phyloP scores from a whole-genome alignment of 805 yeast species.

The Wickerhamomyces mucosus region DNA sequence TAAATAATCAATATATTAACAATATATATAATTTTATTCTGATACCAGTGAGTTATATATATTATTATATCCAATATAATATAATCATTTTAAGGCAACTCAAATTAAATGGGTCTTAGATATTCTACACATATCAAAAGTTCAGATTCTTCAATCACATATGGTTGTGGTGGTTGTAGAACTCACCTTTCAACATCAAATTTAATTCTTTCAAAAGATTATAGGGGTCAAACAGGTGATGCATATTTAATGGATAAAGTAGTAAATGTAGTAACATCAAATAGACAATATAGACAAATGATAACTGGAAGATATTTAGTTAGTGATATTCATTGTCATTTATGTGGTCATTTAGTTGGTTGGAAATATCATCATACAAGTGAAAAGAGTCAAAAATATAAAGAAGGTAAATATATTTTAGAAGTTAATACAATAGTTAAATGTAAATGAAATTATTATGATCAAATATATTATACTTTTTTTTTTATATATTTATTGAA shows the following conservation, averaged over 20 bases:
- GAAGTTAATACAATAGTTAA: constrained; percentile 28
- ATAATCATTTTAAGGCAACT: too few relatives aligned
- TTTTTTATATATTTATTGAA: too few relatives aligned
- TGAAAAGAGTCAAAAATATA: constrained; percentile 38
- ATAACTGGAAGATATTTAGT: constrained; percentile 50
- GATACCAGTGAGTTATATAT: too few relatives aligned
- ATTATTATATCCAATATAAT: too few relatives aligned
- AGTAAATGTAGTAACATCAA: constrained; percentile 32
- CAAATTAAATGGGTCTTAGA: constrained; percentile 34
- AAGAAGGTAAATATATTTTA: constrained; percentile 51
- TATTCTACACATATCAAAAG: constrained; percentile 33
- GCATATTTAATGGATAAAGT: constrained; percentile 47
- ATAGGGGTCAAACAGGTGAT: constrained; percentile 49
- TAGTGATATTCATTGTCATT: constrained; percentile 46
- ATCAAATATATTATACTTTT: too few relatives aligned
- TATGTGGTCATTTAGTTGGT: constrained; percentile 45
- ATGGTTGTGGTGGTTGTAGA: constrained; percentile 30
- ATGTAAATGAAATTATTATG: too few relatives aligned
- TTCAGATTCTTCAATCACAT: constrained; percentile 25
- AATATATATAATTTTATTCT: too few relatives aligned
- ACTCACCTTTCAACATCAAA: constrained; percentile 30
- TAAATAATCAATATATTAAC: too few relatives aligned
- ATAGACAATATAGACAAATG: constrained; percentile 32
- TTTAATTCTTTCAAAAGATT: constrained; percentile 33
- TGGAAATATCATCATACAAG: constrained; percentile 52